Base-by-base conservation (phyloP, 106 monocot genomes). In the Dendrobium nobile region DNA sequence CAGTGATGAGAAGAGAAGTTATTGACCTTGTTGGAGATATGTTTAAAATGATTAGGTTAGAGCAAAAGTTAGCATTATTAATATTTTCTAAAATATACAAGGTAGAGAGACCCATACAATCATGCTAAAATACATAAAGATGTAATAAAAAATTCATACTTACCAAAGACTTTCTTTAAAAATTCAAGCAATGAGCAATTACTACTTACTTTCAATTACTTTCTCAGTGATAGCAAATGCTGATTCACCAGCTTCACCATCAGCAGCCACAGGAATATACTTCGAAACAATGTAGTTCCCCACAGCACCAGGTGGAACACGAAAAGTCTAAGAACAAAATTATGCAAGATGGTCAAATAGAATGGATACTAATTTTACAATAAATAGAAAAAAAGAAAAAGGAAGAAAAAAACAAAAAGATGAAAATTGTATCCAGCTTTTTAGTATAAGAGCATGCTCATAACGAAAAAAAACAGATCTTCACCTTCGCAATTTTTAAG, bases 231-330 rank as follows among this genome's bases (percentile, higher is more conserved):
- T 83, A 47, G 82, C 84, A 86, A 88, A 93, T 82, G 87, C 91
- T 75, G 98, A 87, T 83, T 92, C 93, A 82, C 98, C 98, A 75
- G 85, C 82, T 93, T 95, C 95, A 85, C 93, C 98, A 93, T 99
- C 91, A 78, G 92, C 86, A 33, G 92, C 88, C 87, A 92, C 88
- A 79, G 98, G 98, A 79, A 77, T 95, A 79, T 89, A 95, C 77
- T 95, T 98, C 64, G 93, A 93, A 84, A 88, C 91, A 80, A 99
- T 86, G 75, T 92, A 99, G 79, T 85, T 84, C 41, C 98, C 98
- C 83, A 95, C 88, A 84, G 91, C 98, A 77, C 89, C 86, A 43
- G 95, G 85, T 51, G 98, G 95, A 77, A 99, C 77, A 41, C 98
- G 91, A 86, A 99, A 93, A 80, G 91, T 88, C 98, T 99, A 86